These are phyloP conservation scores for Podaxis sp. DNA, from an alignment of 768 basidiomycete genomes.

Conservation along the genomic window DNA sequence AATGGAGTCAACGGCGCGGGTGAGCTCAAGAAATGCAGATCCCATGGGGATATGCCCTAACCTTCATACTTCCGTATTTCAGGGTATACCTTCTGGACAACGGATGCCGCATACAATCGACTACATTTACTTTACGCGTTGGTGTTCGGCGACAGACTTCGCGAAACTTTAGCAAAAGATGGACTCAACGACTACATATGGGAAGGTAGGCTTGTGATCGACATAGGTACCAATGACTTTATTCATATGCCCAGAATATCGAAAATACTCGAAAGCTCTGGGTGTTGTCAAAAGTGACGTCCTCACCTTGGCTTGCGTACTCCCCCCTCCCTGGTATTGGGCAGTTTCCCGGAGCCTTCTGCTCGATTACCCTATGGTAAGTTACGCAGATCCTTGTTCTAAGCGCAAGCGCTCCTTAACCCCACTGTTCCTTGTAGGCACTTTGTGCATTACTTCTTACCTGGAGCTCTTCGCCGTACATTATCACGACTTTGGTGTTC, in stretches of 20 bases:
- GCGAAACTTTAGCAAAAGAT: slow-evolving; percentile 36
- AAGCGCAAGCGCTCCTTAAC: too few relatives aligned
- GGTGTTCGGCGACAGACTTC: slow-evolving; percentile 32
- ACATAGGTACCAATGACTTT: too few relatives aligned
- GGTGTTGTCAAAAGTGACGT: slow-evolving; percentile 30
- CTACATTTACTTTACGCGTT: slow-evolving; percentile 37
- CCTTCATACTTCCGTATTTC: neutral
- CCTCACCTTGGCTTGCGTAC: slow-evolving; percentile 26
- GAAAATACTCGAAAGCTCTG: slow-evolving; percentile 27
- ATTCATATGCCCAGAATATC: slow-evolving; percentile 32
- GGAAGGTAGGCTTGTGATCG: too few relatives aligned
- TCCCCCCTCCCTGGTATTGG: too few relatives aligned
- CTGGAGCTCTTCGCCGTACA: slow-evolving; percentile 26
- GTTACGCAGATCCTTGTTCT: too few relatives aligned
- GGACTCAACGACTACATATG: slow-evolving; percentile 21
- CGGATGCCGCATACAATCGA: slow-evolving; percentile 34
- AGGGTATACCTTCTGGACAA: slow-evolving; percentile 43
- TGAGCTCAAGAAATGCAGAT: slow-evolving; percentile 15
- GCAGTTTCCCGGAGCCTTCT: too few relatives aligned
- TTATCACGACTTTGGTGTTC: slow-evolving; percentile 32
- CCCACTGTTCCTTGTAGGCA: slow-evolving; percentile 17
- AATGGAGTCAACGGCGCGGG: slow-evolving; percentile 37
- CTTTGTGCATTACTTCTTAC: slow-evolving; percentile 24
- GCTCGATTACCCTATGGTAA: too few relatives aligned
- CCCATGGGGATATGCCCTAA: neutral